Evolutionary conservation across 768 basidiomycete genomes (phyloP), one percentile per base, ranked within the genome.

Genomic region (Xerocomus brunneocitrinus): DNA sequence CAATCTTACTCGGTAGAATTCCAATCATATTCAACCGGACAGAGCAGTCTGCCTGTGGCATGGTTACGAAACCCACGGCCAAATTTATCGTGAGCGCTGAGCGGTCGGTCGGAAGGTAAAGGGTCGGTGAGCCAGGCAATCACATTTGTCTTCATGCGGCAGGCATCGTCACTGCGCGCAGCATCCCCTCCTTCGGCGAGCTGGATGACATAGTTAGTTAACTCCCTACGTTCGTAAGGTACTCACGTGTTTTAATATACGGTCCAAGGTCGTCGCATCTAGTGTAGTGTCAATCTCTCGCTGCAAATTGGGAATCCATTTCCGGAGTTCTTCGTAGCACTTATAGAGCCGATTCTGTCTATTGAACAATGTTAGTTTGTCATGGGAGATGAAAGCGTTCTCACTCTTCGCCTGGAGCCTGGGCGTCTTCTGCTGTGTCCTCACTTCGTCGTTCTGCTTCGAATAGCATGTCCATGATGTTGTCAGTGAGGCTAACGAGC

Each of bases 21-120:
- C 58, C 58, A 59, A 24, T 59, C 12, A 19, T 59, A 59, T 22
- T 59, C 55, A 1, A 56, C 41, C 0, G 58, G 55, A 22, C 52
- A 59, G 5, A 59, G 43, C 0, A 56, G 44, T 3, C 25, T 12
- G 19, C 38, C 55, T 3, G 52, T 59, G 8, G 19, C 30, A 13
- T 59, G 36, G 22, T 57, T 42, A 10, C 42, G 13, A 10, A 59
- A 57, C 1, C 58, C 55, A 22, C 46, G 5, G 2, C 48, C 48
- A 38, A n/a, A 4, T 27, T 59, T 59, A 0, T 24, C 40, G 24
- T 42, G 25, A n/a, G 36, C 14, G 7, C 7, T 2, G 13, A 38
- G 14, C 13, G 13, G 36, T 38, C 5, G 32, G 32, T 34, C 3
- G 12, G 32, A 34, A 7, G 10, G 10, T 3, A 34, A 9, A 7